Percentiles rank a stretch among this genome's conserved stretches.
Evolutionary conservation across 192 early-diverging fungal genomes (phyloP).

Genomic region (Coemansia sp.): DNA sequence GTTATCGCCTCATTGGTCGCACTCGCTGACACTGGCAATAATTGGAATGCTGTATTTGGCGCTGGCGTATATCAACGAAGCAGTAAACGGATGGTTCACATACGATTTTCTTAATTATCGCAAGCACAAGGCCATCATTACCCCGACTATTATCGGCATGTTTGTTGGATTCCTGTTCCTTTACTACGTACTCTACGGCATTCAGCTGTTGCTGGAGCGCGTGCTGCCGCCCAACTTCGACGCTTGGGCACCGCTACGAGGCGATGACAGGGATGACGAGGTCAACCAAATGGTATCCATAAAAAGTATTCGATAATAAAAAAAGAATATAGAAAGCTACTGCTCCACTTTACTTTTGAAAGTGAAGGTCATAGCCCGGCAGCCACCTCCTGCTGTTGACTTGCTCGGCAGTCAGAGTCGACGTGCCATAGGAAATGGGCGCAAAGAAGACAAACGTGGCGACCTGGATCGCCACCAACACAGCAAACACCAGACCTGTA

Average conservation of each 20-base stretch:
- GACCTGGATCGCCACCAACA: constrained; percentile 53
- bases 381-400: constrained; percentile 72
- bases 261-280: constrained; percentile 1
- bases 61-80: constrained; percentile 39
- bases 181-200: constrained; percentile 34
- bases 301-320: not conserved
- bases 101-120: constrained; percentile 49
- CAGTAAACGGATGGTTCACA: constrained; percentile 38
- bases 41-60: constrained; percentile 32
- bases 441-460: constrained; percentile 76
- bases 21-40: constrained; percentile 20
- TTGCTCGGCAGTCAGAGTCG: constrained; percentile 60
- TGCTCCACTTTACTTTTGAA: constrained; percentile 34
- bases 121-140: constrained; percentile 16
- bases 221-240: constrained; percentile 21
- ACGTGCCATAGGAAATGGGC: constrained; percentile 85
- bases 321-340: not conserved
- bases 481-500: constrained; percentile 50
- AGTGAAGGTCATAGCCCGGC: constrained; percentile 85
- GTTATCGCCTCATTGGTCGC: constrained; percentile 44
- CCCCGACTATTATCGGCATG: constrained; percentile 20
- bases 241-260: not conserved
- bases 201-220: constrained; percentile 30
- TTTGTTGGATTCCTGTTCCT: constrained; percentile 22
- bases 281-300: not conserved